Evolutionary conservation across 805 yeast genomes (phyloP).

Genomic region (Yamadazyma kitorensis): DNA sequence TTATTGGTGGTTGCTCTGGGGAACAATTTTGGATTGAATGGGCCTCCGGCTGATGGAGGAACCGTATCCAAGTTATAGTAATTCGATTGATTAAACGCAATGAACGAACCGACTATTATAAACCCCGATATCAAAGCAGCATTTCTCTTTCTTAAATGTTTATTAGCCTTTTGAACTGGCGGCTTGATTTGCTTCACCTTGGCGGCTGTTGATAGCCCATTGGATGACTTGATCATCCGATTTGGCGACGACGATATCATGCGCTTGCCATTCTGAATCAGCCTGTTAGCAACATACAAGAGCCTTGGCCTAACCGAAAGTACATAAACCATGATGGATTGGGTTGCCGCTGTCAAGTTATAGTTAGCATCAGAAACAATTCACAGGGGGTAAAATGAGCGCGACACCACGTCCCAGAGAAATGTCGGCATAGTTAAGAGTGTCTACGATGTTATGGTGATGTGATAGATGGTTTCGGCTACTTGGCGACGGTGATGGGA

Average conservation of each 20-base stretch:
- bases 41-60: constrained; percentile 7
- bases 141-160: constrained; percentile 25
- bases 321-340: constrained; percentile 18
- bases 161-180: constrained; percentile 5
- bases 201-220: constrained; percentile 4
- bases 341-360: too few relatives aligned
- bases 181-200: constrained; percentile 1
- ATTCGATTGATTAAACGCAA: constrained; percentile 37
- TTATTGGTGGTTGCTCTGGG: constrained; percentile 13
- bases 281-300: constrained; percentile 18
- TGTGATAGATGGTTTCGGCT: too few relatives aligned
- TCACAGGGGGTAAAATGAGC: too few relatives aligned
- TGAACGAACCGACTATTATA: constrained; percentile 42
- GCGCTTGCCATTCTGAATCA: constrained; percentile 10
- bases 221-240: constrained; percentile 13
- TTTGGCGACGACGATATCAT: constrained; percentile 15
- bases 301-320: constrained; percentile 20
- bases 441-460: too few relatives aligned
- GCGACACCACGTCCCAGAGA: too few relatives aligned
- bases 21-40: constrained; percentile 16
- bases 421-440: too few relatives aligned
- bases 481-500: too few relatives aligned
- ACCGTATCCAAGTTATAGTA: constrained; percentile 40
- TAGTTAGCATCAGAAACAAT: too few relatives aligned
- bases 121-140: constrained; percentile 42